Evolutionary conservation across 2,329 filamentous ascomycete species (phyloP), one percentile per base, ranked within the genome.

Genomic region (Parastagonospora avenae): DNA sequence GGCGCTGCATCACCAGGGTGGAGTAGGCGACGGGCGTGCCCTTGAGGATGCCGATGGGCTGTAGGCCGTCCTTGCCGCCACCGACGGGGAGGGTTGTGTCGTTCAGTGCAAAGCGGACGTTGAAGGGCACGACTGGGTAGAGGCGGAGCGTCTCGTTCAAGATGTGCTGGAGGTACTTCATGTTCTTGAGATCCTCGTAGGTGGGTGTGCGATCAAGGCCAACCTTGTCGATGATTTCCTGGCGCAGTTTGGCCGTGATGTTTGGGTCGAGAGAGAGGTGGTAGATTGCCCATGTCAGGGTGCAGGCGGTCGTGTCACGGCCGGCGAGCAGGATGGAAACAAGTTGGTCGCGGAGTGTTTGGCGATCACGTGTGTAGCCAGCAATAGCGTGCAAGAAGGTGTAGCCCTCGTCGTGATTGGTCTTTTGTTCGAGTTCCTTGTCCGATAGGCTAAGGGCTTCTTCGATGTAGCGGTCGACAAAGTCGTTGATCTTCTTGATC

Each of bases 331-430:
- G 82, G 9, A 96, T 83, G 38, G 64, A 67, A 16, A 73, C 82
- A 41, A 96, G 79, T 73, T 97, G 92, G 74, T 96, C 92, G 30
- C 91, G 89, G 11, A 97, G 82, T 4, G 91, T 83, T 46, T 80
- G 82, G 19, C 77, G 71, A 55, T 81, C 77, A 30, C 89, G 85
- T 0, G 92, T 96, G 76, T 91, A 92, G 33, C 82, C 81, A 38
- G 91, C 91, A 2, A 97, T 83, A 28, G 91, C 89, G 74, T 96
- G 89, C 15, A 96, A 82, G 76, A 97, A 96, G 1, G 89, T 95
- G 73, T 94, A 92, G 40, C 82, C 83, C 55, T 82, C 77, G 67
- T 90, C 88, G 8, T 84, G 84, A 67, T 90, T 91, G 48, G 83
- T 83, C 75, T 89, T 91, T 54, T 85, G 81, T 42, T 87, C 85